A percentile compares a stretch with the other conserved stretches of the same genome.
Conservation (phyloP, 2,329 filamentous ascomycete species). For the Ascochyta koolunga region DNA sequence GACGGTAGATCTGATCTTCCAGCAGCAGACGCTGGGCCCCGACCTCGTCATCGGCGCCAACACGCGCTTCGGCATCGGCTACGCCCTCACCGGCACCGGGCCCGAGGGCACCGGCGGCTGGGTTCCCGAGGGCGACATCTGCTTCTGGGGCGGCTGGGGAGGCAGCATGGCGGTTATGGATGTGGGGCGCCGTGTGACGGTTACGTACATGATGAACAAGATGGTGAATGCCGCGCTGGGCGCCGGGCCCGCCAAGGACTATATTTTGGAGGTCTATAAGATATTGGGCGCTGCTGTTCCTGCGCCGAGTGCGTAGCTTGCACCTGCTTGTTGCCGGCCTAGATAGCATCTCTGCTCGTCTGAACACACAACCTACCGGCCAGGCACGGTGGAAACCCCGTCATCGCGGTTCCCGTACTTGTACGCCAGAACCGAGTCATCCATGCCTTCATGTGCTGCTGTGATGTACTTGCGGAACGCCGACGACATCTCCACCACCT, state of each 20-base stretch:
- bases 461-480: not conserved
- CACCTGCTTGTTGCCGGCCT: too few species aligned
- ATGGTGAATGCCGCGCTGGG: constrained; percentile 18
- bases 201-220: constrained; percentile 30
- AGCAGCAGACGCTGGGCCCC: constrained; percentile 4
- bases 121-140: constrained; percentile 20
- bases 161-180: constrained; percentile 23
- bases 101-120: constrained; percentile 1
- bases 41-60: constrained; percentile 15
- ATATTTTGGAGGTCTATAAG: constrained; percentile 18
- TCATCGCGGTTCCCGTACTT: not conserved
- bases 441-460: not conserved
- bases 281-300: constrained; percentile 15
- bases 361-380: not conserved
- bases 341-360: too few species aligned
- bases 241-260: constrained; percentile 10
- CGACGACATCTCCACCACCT: not conserved
- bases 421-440: not conserved
- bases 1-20: constrained; percentile 24
- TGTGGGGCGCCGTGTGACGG: constrained; percentile 20
- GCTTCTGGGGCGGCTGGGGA: constrained; percentile 28
- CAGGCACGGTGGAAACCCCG: not conserved
- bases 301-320: not conserved
- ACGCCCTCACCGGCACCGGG: constrained; percentile 4
- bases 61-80: constrained; percentile 20